Evolutionary conservation across 768 basidiomycete species (phyloP), one percentile per base, ranked within the genome.

Genomic region (Leccinum uliginosum): DNA sequence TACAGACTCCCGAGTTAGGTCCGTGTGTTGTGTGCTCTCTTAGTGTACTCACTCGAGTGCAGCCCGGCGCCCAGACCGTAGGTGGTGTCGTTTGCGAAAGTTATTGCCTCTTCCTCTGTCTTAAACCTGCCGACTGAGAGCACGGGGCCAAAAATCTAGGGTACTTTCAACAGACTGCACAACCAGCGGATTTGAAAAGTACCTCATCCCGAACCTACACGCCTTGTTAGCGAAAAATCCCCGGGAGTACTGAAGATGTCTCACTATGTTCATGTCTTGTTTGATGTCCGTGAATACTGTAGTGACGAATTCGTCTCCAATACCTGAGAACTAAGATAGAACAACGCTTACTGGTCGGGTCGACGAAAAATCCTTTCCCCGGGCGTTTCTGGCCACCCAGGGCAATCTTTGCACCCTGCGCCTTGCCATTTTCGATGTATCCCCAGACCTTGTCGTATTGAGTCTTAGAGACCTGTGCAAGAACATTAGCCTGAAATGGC

Each of bases 21-120:
- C 38, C n/a, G 10, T 48, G 26, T 50, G 19, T 15, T 14, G 30
- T 17, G 35, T 27, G 21, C 27, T 43, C 4, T 45, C n/a, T 14
- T 19, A 11, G 21, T 50, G 30, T 21, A 74, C 83, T 60, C 70
- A 89, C 90, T 89, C 38, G 85, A 94, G 73, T 95, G 93, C 50
- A 98, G 76, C 9, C 91, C 96, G 14, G 94, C 93, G 9, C 92
- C 94, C 34, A 98, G 81, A 34, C 96, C 96, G 71, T 96, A 98
- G 50, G 77, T 82, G 6, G 93, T 92, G 67, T 89, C 83, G 73
- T 98, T 98, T 32, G 94, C 95, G 15, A 93, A 73, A 43, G 76
- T 67, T 62, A 98, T 84, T 4, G 85, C 93, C 68, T 97, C 92
- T 56, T 89, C 87, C 71, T 97, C 95, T 7, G 88, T 87, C 62